Conservation (phyloP, 768 basidiomycete genomes). For the Jaapia argillacea region DNA sequence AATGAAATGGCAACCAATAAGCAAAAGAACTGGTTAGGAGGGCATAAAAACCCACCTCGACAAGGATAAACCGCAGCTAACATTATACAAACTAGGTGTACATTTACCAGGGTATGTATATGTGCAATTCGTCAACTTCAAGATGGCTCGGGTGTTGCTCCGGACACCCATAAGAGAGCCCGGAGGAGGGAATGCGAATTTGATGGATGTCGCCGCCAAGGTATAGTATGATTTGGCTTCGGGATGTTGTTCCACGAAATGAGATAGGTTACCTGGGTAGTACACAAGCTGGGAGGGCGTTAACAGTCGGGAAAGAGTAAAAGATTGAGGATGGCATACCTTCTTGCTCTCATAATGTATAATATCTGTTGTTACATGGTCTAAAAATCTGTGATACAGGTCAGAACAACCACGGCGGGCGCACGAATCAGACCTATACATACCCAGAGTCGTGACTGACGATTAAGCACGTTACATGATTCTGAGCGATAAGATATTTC, state of each 20-base stretch:
- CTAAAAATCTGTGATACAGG: slow-evolving; percentile 61
- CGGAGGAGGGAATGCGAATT: slow-evolving; percentile 92
- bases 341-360: slow-evolving; percentile 97
- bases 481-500: slow-evolving; percentile 73
- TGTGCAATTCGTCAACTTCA: slow-evolving; percentile 86
- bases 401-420: not conserved
- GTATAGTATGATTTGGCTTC: slow-evolving; percentile 97
- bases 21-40: slow-evolving; percentile 10
- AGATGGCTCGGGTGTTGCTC: slow-evolving; percentile 90
- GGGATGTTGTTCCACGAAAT: slow-evolving; percentile 84
- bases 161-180: slow-evolving; percentile 96
- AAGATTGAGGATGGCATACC: slow-evolving; percentile 24
- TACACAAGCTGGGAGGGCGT: slow-evolving; percentile 58
- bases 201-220: slow-evolving; percentile 85
- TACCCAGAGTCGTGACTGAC: slow-evolving; percentile 95
- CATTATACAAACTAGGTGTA: slow-evolving; percentile 74
- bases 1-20: no score
- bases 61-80: slow-evolving; percentile 88
- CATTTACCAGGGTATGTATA: slow-evolving; percentile 87
- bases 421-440: slow-evolving; percentile 14
- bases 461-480: slow-evolving; percentile 82
- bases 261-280: slow-evolving; percentile 86
- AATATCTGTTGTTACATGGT: slow-evolving; percentile 92
- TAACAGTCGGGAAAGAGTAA: not conserved
- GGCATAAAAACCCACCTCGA: slow-evolving; percentile 66